Percentiles rank a stretch among this genome's conserved stretches.
Conservation (phyloP, 192 early-diverging fungal genomes). For the Coemansia pectinata region DNA sequence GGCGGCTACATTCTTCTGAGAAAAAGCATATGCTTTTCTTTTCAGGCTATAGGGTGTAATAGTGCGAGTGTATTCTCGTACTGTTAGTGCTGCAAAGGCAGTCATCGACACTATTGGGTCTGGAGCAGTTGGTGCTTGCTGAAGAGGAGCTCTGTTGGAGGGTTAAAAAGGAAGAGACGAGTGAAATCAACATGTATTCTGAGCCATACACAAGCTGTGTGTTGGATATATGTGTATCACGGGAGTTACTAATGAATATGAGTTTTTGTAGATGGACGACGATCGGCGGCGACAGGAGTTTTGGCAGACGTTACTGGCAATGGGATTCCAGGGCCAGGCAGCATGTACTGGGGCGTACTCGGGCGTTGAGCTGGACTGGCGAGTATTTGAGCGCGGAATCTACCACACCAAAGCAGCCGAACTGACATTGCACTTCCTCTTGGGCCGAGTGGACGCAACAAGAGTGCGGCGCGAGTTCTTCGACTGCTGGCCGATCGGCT, state of each 20-base stretch:
- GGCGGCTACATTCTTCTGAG: conserved; percentile 12
- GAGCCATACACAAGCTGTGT: not conserved
- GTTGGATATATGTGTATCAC: not conserved
- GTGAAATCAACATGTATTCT: not conserved
- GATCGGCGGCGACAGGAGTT: conserved; percentile 25
- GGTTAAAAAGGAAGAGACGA: not conserved
- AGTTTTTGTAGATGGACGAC: not conserved
- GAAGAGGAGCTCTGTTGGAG: not conserved
- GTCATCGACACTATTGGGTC: not conserved
- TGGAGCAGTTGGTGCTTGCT: not conserved
- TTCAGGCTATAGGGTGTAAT: not conserved
- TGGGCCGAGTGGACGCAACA: conserved; percentile 42
- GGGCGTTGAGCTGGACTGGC: conserved; percentile 48
- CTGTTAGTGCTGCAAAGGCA: conserved; percentile 7
- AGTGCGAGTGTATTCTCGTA: not conserved
- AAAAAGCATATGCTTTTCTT: not conserved
- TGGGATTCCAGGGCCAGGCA: conserved; percentile 38
- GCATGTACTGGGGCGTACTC: conserved; percentile 47
- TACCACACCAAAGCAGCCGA: conserved; percentile 61
- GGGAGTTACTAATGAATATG: too few species aligned
- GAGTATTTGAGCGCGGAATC: conserved; percentile 58
- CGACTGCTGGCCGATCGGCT: conserved; percentile 61
- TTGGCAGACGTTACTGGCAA: conserved; percentile 41
- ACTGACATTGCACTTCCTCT: conserved; percentile 59
- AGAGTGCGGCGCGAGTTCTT: conserved; percentile 48